Evolutionary conservation across 78 protist genomes (phyloP), one percentile per base, ranked within the genome.

Genomic region (Creolimax fragrantissima): DNA sequence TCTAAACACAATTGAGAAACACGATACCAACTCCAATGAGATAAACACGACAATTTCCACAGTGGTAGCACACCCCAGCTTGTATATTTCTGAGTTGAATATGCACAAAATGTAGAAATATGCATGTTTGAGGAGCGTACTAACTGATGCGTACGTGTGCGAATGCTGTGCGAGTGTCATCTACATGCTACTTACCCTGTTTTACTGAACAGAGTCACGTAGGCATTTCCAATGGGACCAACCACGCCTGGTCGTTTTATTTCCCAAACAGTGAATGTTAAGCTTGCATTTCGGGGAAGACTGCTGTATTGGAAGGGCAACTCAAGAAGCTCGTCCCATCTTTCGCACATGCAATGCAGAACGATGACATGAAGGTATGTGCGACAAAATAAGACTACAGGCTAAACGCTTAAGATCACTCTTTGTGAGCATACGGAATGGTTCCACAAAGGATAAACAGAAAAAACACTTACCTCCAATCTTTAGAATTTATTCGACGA

Each of bases 281-380:
- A 39, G 3, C 47, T 17, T 43, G 88, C 92, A 91, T 91, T 86
- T 3, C 81, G 3, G n/a, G 74, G 92, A 43, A 91, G 47, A 17
- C 11, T 83, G 4, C 88, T 35, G 37, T 91, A 91, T 47, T 47
- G 44, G 17, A 91, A 3, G 3, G 92, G 92, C 39, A 91, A 5
- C 88, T 91, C 88, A 7, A 91, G 24, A 35, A 81, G 41, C 35
- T 91, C 92, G 4, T 91, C 37, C 85, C 85, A 43, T 6, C 86
- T 11, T 47, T 24, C 11, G 11, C 11, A 47, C 11, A 47, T 47
- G n/a, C n/a, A n/a, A n/a, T n/a, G n/a, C n/a, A n/a, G n/a, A n/a
- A n/a, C n/a, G n/a, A n/a, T n/a, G n/a, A n/a, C n/a, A n/a, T n/a
- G n/a, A n/a, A n/a, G n/a, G n/a, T n/a, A n/a, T n/a, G n/a, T n/a